Percentiles rank a stretch among this genome's conserved stretches.
phyloP scores from a whole-genome alignment of 2,329 filamentous ascomycete species.

The Chaetomiaceae sp. region DNA sequence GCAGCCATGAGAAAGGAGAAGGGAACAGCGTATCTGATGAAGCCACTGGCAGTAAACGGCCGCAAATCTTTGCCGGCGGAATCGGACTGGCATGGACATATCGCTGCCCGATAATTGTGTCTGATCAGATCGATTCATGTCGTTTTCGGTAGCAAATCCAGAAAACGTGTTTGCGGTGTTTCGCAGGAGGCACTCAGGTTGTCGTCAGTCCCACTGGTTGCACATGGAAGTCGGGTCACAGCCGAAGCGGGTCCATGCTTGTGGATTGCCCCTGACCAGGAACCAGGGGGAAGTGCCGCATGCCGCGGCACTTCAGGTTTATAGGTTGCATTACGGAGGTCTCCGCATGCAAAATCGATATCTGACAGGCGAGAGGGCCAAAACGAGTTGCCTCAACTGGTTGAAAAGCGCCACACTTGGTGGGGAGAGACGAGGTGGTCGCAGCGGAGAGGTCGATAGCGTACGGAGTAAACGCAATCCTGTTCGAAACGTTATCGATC shows the following conservation, averaged over 20 bases:
- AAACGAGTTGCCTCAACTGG: neutral
- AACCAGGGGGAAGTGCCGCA: conserved; percentile 5
- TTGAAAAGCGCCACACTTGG: conserved; percentile 2
- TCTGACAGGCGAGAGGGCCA: neutral
- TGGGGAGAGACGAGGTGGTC: neutral
- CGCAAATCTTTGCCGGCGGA: conserved; percentile 19
- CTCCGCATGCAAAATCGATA: conserved; percentile 9
- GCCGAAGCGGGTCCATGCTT: neutral
- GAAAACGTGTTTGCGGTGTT: no score
- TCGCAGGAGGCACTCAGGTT: no score
- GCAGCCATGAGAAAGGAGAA: conserved; percentile 19
- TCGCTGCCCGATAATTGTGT: no score
- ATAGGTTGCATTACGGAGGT: conserved; percentile 16
- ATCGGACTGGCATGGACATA: conserved; percentile 23
- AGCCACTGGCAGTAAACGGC: conserved; percentile 16
- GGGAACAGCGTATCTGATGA: conserved; percentile 3
- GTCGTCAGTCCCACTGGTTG: no score
- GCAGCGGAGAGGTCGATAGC: no score
- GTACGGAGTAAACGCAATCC: no score
- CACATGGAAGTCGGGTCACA: neutral
- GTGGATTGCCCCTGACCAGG: neutral
- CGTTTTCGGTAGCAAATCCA: no score
- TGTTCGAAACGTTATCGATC: no score
- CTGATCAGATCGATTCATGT: neutral
- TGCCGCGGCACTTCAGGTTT: conserved; percentile 14